A percentile compares a stretch with the other conserved stretches of the same genome.
Evolutionary conservation across 2,329 filamentous ascomycete genomes (phyloP).

Genomic region (Mycocentrospora acerina): DNA sequence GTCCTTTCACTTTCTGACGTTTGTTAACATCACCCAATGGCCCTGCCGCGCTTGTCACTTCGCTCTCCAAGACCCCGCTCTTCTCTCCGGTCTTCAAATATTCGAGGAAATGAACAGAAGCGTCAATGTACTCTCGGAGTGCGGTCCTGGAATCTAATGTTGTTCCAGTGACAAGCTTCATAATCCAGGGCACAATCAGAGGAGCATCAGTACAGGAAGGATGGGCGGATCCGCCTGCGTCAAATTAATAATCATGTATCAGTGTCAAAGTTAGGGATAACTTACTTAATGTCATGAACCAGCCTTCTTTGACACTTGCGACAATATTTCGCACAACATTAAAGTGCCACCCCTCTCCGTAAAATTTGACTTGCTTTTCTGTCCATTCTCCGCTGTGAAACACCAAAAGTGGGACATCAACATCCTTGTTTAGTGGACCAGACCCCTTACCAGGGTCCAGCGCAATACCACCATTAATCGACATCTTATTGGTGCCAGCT

Average conservation of each 20-base stretch:
- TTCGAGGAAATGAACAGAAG: constrained; percentile 59
- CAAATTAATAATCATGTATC: constrained; percentile 1
- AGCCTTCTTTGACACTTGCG: constrained; percentile 48
- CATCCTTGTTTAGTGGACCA: constrained; percentile 61
- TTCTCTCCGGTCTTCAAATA: constrained; percentile 47
- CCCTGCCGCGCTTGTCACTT: constrained; percentile 45
- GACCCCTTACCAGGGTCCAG: constrained; percentile 67
- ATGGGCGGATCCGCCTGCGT: constrained; percentile 50
- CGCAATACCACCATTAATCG: constrained; percentile 60
- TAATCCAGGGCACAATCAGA: constrained; percentile 61
- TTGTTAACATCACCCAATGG: constrained; percentile 32
- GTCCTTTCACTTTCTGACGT: constrained; percentile 26
- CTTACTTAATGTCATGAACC: constrained; percentile 48
- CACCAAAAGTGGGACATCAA: constrained; percentile 60
- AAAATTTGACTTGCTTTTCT: constrained; percentile 57
- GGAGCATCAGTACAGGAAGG: constrained; percentile 68
- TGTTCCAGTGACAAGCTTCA: constrained; percentile 63
- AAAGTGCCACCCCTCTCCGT: constrained; percentile 63
- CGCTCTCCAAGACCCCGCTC: constrained; percentile 53
- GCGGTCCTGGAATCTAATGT: constrained; percentile 59
- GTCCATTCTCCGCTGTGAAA: constrained; percentile 69
- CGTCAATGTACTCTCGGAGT: constrained; percentile 61
- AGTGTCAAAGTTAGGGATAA: constrained; percentile 1
- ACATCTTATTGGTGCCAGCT: constrained; percentile 46
- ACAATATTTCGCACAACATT: constrained; percentile 62